Conservation (phyloP, 345 rosid genomes). For the Brassica cretica region DNA sequence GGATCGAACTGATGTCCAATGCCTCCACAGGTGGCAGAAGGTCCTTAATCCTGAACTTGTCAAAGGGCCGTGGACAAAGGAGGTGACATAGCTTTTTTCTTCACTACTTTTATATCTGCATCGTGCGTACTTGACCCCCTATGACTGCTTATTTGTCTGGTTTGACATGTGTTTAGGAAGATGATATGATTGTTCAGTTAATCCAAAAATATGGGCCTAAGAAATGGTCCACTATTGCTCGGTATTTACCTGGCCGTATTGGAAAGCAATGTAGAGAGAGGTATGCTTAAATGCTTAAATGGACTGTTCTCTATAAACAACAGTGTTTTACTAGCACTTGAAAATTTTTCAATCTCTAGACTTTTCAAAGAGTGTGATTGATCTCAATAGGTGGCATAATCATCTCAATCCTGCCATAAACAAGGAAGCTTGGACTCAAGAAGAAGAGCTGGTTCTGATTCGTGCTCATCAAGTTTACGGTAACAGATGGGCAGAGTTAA, state of each 20-base stretch:
- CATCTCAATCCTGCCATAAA: conserved; percentile 96
- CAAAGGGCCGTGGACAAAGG: conserved; percentile 99
- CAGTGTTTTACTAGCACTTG: conserved; percentile 6
- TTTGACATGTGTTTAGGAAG: conserved; percentile 63
- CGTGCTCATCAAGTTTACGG: conserved; percentile 98
- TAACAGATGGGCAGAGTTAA: conserved; percentile 97
- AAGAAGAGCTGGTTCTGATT: conserved; percentile 93
- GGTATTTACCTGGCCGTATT: conserved; percentile 93
- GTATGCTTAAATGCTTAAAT: conserved; percentile 39
- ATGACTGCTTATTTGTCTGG: conserved; percentile 18
- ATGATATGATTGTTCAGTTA: conserved; percentile 77
- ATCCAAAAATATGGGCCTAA: conserved; percentile 85
- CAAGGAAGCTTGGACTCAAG: conserved; percentile 99
- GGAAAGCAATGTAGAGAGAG: conserved; percentile 99
- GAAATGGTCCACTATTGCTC: conserved; percentile 98
- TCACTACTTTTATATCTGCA: conserved; percentile 1
- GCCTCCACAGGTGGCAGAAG: conserved; percentile 99
- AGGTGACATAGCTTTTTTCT: conserved; percentile 51
- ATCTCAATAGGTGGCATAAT: conserved; percentile 86
- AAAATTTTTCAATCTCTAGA: background rate
- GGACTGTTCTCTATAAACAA: conserved; percentile 8
- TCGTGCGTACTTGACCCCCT: conserved; percentile 4
- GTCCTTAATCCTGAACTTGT: conserved; percentile 70
- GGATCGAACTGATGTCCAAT: conserved; percentile 98
- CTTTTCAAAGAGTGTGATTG: background rate